Percentiles rank a stretch among this genome's conserved stretches.
Evolutionary conservation across 2,329 filamentous ascomycete species (phyloP).

Genomic region (Trichophyton simii): DNA sequence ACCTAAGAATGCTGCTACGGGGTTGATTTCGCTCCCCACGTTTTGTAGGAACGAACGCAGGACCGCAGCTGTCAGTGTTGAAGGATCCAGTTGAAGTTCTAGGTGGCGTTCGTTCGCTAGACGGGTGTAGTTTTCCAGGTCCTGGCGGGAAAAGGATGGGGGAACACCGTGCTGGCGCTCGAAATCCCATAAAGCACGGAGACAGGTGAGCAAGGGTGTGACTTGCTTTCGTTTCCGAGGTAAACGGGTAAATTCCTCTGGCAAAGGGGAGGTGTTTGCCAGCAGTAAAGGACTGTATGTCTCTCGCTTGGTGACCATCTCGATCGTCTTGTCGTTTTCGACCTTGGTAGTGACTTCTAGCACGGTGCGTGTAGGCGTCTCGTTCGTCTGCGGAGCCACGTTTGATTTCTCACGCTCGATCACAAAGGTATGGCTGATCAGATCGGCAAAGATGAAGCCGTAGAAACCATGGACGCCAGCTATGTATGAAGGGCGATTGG

Average conservation of each 20-base stretch:
- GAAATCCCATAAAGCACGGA: constrained; percentile 86
- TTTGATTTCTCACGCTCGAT: constrained; percentile 79
- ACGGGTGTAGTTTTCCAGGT: constrained; percentile 64
- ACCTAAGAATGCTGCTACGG: constrained; percentile 78
- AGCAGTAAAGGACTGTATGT: constrained; percentile 77
- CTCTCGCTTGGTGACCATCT: constrained; percentile 85
- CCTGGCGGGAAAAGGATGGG: constrained; percentile 46
- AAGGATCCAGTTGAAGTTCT: constrained; percentile 55
- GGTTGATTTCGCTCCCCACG: constrained; percentile 68
- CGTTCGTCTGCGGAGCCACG: constrained; percentile 47
- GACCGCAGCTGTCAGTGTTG: constrained; percentile 57
- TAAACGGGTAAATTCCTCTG: constrained; percentile 55
- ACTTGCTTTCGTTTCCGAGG: constrained; percentile 60
- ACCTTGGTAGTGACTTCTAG: constrained; percentile 57
- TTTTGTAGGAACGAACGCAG: constrained; percentile 78
- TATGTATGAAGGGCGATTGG: constrained; percentile 74
- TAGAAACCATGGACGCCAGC: constrained; percentile 80
- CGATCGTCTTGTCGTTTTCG: constrained; percentile 59
- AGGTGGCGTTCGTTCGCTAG: constrained; percentile 67
- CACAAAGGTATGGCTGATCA: constrained; percentile 80
- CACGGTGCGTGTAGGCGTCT: constrained; percentile 67
- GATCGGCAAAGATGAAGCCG: constrained; percentile 87
- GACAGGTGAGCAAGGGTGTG: constrained; percentile 70
- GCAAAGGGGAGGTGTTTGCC: constrained; percentile 65
- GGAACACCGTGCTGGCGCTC: constrained; percentile 45